phyloP scores from a whole-genome alignment of 139 green algal species.

The Micromonas pusilla region DNA sequence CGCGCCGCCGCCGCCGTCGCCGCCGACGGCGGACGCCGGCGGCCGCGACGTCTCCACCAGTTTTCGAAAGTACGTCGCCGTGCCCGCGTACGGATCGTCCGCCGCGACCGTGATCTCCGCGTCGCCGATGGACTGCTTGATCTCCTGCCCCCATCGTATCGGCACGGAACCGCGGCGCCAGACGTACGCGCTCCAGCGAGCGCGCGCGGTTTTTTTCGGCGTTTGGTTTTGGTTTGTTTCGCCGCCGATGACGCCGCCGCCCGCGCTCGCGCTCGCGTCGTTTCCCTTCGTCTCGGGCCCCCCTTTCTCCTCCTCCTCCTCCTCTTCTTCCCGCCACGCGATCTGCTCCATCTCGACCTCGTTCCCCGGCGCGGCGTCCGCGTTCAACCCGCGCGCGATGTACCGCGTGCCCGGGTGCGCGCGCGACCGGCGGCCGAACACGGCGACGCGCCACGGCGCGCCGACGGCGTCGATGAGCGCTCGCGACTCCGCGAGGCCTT shows the following conservation, averaged over 20 bases:
- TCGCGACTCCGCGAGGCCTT: constrained; percentile 79
- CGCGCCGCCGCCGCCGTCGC: constrained; percentile 25
- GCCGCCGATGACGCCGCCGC: too few relatives aligned
- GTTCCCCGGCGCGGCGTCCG: constrained; percentile 76
- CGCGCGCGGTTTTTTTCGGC: too few relatives aligned
- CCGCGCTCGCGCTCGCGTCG: not conserved
- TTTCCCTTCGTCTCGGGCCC: not conserved
- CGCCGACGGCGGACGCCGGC: not conserved
- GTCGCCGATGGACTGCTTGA: constrained; percentile 64
- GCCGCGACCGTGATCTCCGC: constrained; percentile 77
- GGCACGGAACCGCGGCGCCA: constrained; percentile 51
- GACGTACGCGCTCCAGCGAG: constrained; percentile 39
- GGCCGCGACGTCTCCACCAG: constrained; percentile 2
- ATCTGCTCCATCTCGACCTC: constrained; percentile 96
- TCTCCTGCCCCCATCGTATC: constrained; percentile 48
- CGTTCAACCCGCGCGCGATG: constrained; percentile 86
- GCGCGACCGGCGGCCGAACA: constrained; percentile 47
- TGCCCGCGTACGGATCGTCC: constrained; percentile 71
- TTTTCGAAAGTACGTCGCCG: constrained; percentile 44
- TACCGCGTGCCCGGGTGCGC: constrained; percentile 88
- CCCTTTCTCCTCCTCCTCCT: not conserved
- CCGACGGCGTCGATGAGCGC: constrained; percentile 55
- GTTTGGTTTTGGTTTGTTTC: too few relatives aligned
- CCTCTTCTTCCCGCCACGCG: constrained; percentile 47
- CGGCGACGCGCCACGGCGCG: constrained; percentile 40